Evolutionary conservation across 176 grass and related monocot species (phyloP), one percentile per base, ranked within the genome.

Genomic region (Phragmites australis): DNA sequence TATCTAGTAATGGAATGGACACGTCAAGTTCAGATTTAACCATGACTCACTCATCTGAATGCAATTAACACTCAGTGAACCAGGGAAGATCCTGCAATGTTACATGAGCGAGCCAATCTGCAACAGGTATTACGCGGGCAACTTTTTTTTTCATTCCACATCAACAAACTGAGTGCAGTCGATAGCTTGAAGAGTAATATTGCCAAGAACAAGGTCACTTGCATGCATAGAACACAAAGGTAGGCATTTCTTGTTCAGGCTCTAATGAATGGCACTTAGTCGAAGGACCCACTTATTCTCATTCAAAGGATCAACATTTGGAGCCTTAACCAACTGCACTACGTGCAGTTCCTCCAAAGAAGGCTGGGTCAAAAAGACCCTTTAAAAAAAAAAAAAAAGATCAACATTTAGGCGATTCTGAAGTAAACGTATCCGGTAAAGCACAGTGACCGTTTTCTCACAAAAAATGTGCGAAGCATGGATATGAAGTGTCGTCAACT

Each of bases 241-340:
- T 32, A 94, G 82, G 70, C 92, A 94, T 79, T 97, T 97, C 77
- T 94, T 97, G 77, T 97, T 94, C 40, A 97, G 62, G 64, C 95
- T 94, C 78, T 97, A 92, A 50, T 97, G 95, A 74, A 93, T 84
- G 58, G 78, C 77, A 53, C 95, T 85, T 83, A 97, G 75, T 55
- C 92, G 90, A 29, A 82, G 81, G 6, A 94, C 81, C 95, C 95
- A 97, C 66, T 92, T 94, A 23, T 89, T 92, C 75, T 87, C 92
- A 81, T 97, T 91, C 57, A 89, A 75, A 8, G 95, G 95, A 84
- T 97, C 88, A 49, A 97, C 26, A 71, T 97, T 94, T 37, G n/a
- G n/a, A n/a, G n/a, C n/a, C n/a, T n/a, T n/a, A n/a, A n/a, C n/a
- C n/a, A n/a, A n/a, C n/a, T n/a, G n/a, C n/a, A n/a, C n/a, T n/a